These are phyloP conservation scores for Canavalia gladiata DNA, from an alignment of 306 rosid species.

Conservation along the genomic window DNA sequence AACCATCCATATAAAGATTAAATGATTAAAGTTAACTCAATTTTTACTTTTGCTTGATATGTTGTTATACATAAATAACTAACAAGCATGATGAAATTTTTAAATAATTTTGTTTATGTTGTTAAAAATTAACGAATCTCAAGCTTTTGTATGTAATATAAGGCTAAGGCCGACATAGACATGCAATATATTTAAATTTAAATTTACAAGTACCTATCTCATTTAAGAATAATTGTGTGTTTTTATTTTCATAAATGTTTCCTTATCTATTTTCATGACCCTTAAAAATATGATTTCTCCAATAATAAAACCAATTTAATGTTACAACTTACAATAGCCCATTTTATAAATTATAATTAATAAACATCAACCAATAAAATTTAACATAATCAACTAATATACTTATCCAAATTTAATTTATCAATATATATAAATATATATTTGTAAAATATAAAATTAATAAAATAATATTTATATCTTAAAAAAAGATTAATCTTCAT, in stretches of 20 bases:
- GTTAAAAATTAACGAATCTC: background rate
- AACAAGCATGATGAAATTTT: background rate
- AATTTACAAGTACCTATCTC: background rate
- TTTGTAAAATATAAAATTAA: too few species aligned
- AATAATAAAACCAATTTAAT: background rate
- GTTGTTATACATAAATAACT: background rate
- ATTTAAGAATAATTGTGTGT: background rate
- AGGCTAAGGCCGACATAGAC: background rate
- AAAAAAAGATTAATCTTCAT: too few species aligned
- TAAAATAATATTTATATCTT: too few species aligned
- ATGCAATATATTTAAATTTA: conserved; percentile 7
- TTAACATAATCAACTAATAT: background rate
- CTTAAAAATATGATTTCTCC: background rate
- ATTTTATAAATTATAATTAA: background rate
- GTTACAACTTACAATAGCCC: background rate
- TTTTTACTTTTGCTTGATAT: background rate
- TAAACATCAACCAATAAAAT: background rate
- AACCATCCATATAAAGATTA: too few species aligned
- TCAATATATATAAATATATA: too few species aligned
- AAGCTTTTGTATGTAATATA: background rate
- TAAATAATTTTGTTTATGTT: background rate
- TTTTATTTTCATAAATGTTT: background rate
- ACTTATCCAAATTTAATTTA: too few species aligned
- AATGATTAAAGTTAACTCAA: too few species aligned
- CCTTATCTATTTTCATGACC: background rate